Percentiles rank a stretch among this genome's conserved stretches.
phyloP scores from a whole-genome alignment of 192 early-diverging fungal genomes.

The Coemansia sp. region DNA sequence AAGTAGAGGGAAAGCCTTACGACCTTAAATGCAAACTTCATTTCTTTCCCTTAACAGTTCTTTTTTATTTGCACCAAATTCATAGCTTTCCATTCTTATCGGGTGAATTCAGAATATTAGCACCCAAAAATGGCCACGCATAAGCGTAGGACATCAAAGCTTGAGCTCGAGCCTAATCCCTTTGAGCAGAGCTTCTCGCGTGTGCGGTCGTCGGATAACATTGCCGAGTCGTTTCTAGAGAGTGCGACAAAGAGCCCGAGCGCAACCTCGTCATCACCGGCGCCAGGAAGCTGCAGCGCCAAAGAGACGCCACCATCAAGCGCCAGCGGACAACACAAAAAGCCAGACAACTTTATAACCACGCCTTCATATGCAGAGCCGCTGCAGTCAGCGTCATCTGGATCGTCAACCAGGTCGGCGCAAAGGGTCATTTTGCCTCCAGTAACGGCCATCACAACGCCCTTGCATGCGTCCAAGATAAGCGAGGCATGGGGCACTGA shows the following conservation, averaged over 20 bases:
- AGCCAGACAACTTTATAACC: not conserved
- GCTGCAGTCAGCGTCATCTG: not conserved
- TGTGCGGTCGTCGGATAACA: slow-evolving; percentile 21
- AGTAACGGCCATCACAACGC: slow-evolving; percentile 64
- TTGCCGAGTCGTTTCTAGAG: slow-evolving; percentile 10
- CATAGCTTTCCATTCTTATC: not conserved
- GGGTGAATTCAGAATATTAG: not conserved
- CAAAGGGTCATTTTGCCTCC: slow-evolving; percentile 66
- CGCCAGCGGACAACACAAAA: not conserved
- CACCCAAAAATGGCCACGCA: slow-evolving; percentile 29
- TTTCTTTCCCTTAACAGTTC: too few relatives aligned
- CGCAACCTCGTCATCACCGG: not conserved
- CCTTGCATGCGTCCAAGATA: slow-evolving; percentile 46
- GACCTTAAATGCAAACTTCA: too few relatives aligned
- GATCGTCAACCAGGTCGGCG: not conserved
- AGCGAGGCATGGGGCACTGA: slow-evolving; percentile 59
- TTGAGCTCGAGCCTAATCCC: slow-evolving; percentile 85
- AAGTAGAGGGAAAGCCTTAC: too few relatives aligned
- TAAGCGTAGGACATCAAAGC: slow-evolving; percentile 57
- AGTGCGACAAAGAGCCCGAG: not conserved
- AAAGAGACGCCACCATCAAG: not conserved
- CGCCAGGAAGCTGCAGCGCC: not conserved
- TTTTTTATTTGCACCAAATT: not conserved
- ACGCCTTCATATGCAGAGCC: not conserved
- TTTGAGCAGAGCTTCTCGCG: slow-evolving; percentile 83